These are phyloP conservation scores for Tetrahymena thermophila DNA, from an alignment of 73 alveolate species.

Conservation along the genomic window DNA sequence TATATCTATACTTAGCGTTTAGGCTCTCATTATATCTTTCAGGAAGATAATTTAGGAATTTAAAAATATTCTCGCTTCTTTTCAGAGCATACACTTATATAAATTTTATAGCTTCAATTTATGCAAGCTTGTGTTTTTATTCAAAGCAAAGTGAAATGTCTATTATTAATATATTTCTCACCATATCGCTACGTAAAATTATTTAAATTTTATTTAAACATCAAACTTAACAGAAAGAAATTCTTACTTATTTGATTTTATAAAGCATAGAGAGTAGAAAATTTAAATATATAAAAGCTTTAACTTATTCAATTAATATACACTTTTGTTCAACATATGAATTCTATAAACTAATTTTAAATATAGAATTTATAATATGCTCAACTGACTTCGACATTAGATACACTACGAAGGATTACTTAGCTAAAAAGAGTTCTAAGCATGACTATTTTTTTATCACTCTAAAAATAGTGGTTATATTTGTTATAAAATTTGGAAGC, in stretches of 20 bases:
- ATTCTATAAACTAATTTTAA: not conserved
- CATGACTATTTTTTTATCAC: not conserved
- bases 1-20: not conserved
- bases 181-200: not conserved
- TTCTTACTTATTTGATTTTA: too few species aligned
- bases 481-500: not conserved
- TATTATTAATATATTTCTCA: not conserved
- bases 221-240: not conserved
- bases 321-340: too few species aligned
- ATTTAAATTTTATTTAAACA: not conserved
- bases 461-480: not conserved
- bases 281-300: not conserved
- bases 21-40: not conserved
- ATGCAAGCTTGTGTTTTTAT: not conserved
- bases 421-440: not conserved
- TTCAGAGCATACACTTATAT: not conserved
- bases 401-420: not conserved
- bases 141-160: not conserved
- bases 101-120: not conserved
- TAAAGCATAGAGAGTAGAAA: too few species aligned
- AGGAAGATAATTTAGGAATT: not conserved
- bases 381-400: not conserved
- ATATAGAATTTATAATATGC: not conserved
- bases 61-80: not conserved
- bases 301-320: too few species aligned